Evolutionary conservation across 2,329 filamentous ascomycete genomes (phyloP).

Genomic region (Ophiostoma ips): DNA sequence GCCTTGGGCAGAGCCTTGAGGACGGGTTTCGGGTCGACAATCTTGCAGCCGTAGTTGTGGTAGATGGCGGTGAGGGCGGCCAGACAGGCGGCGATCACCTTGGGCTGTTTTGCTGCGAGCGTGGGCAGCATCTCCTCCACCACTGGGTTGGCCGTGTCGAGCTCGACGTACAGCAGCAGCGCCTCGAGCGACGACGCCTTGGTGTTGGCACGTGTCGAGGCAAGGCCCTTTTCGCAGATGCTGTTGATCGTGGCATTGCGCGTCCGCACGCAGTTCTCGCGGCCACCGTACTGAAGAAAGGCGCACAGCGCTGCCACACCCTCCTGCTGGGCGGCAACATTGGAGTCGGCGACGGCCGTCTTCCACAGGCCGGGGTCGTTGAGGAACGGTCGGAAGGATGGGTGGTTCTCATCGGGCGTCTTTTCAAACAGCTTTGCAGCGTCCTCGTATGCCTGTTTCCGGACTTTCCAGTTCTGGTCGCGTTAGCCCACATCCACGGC

Average conservation of each 20-base stretch:
- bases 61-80: conserved; percentile 70
- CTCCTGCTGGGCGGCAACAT: conserved; percentile 93
- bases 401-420: conserved; percentile 72
- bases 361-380: conserved; percentile 83
- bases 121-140: conserved; percentile 81
- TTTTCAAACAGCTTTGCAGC: conserved; percentile 74
- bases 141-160: conserved; percentile 72
- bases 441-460: conserved; percentile 90
- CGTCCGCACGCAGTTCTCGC: conserved; percentile 65
- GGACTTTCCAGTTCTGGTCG: conserved; percentile 77
- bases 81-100: conserved; percentile 61
- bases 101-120: conserved; percentile 78
- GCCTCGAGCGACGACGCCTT: conserved; percentile 82
- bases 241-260: conserved; percentile 59
- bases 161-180: conserved; percentile 74
- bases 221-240: conserved; percentile 82
- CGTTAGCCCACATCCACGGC: neutral
- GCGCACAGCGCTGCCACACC: conserved; percentile 76
- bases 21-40: conserved; percentile 82
- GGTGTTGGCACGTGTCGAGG: conserved; percentile 74
- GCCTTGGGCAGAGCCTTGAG: conserved; percentile 81
- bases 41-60: conserved; percentile 90
- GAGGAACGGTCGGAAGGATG: conserved; percentile 75
- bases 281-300: conserved; percentile 82
- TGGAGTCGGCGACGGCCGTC: conserved; percentile 80